Conservation (phyloP, 768 basidiomycete genomes). For the Psilocybe tampanensis region DNA sequence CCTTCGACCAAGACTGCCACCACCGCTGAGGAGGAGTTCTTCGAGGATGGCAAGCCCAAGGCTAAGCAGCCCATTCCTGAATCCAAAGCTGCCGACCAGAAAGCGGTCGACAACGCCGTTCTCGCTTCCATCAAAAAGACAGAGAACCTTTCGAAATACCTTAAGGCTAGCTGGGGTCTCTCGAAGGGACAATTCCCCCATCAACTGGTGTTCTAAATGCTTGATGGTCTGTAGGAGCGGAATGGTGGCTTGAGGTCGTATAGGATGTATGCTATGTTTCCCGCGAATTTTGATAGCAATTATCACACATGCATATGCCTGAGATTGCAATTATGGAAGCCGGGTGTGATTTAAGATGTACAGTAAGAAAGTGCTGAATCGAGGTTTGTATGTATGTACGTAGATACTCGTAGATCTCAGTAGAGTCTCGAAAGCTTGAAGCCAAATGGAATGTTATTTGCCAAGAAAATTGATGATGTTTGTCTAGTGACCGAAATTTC, state of each 20-base stretch:
- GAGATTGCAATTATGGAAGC: background rate
- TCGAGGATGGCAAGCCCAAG: constrained; percentile 91
- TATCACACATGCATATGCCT: constrained; percentile 6
- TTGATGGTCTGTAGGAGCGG: constrained; percentile 18
- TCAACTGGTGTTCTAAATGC: constrained; percentile 80
- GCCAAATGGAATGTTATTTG: background rate
- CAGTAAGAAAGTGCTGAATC: too few species aligned
- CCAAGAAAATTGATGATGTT: background rate
- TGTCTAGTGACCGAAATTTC: background rate
- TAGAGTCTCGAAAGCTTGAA: background rate
- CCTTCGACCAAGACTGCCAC: constrained; percentile 62
- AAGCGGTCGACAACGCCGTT: constrained; percentile 78
- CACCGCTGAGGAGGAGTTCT: constrained; percentile 97
- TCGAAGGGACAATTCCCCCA: constrained; percentile 98
- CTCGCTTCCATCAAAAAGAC: constrained; percentile 88
- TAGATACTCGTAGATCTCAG: too few species aligned
- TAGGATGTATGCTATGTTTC: constrained; percentile 15
- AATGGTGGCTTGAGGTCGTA: constrained; percentile 5
- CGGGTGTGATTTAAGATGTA: background rate
- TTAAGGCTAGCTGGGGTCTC: constrained; percentile 90
- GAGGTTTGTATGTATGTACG: too few species aligned
- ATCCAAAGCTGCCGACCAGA: constrained; percentile 89
- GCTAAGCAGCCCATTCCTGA: constrained; percentile 85
- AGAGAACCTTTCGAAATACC: constrained; percentile 89
- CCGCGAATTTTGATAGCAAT: background rate